Evolutionary conservation across 139 green algal genomes (phyloP).

Genomic region (Bryopsis sp.): DNA sequence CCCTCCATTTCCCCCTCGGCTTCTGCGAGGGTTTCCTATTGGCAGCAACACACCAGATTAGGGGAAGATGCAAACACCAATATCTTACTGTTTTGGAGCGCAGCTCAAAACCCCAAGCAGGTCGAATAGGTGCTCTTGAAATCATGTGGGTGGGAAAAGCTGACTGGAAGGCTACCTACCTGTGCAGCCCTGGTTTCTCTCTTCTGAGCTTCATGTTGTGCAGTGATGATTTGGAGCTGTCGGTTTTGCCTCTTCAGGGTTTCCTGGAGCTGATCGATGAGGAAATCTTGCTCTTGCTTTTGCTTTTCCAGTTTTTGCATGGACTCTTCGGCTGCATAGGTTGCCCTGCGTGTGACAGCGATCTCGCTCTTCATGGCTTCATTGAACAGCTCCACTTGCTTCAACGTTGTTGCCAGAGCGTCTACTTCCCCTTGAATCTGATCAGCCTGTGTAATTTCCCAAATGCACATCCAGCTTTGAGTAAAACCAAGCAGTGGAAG

Average conservation of each 20-base stretch:
- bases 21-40: conserved; percentile 53
- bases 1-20: conserved; percentile 69
- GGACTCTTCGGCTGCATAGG: conserved; percentile 69
- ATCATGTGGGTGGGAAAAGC: too few relatives aligned
- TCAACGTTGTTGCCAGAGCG: conserved; percentile 47
- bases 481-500: background rate
- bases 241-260: conserved; percentile 43
- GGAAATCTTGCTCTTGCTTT: conserved; percentile 75
- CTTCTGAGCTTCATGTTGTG: conserved; percentile 61
- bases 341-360: conserved; percentile 61
- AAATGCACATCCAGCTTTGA: background rate
- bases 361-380: conserved; percentile 70
- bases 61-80: too few relatives aligned
- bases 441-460: conserved; percentile 34
- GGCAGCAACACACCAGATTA: background rate
- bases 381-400: conserved; percentile 57
- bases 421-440: conserved; percentile 70
- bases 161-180: conserved; percentile 28
- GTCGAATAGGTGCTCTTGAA: too few relatives aligned
- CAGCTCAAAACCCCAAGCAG: too few relatives aligned
- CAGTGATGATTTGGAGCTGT: conserved; percentile 44
- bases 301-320: conserved; percentile 66
- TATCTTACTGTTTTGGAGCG: background rate
- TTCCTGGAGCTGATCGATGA: conserved; percentile 58
- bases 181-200: conserved; percentile 61